Evolutionary conservation across 2,329 filamentous ascomycete species (phyloP), one percentile per base, ranked within the genome.

Genomic region (Trichoderma sp.): DNA sequence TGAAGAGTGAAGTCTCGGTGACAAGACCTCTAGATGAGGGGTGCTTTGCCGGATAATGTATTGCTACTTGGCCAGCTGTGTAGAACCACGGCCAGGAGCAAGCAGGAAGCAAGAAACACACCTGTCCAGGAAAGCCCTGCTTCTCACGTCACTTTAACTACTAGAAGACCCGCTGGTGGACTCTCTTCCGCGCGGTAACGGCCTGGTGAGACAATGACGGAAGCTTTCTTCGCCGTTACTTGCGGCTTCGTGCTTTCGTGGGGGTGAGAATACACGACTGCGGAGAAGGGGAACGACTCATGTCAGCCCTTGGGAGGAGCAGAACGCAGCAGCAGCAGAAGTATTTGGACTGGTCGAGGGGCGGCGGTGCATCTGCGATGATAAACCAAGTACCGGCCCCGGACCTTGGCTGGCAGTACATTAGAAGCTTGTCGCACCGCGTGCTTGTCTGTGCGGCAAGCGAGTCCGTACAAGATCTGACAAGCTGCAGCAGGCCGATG

Each of bases 151-250:
- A 57, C 45, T 58, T 58, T 62, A 51, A 63, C 59, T 63, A 44
- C 47, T 54, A 44, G 3, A 30, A 67, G 65, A 65, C 65, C 65
- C 62, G 65, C 56, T 41, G 52, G 61, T 52, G 61, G 61, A 14
- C 64, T 64, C 45, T 62, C 50, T 60, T 66, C 54, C 52, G 21
- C 65, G 61, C 65, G 65, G 65, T 64, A 58, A 64, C 41, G 52
- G 65, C 30, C 50, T 64, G 62, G 62, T 60, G 65, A 67, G 65
- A 67, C 65, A 66, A 55, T 54, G 62, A 67, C 62, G 65, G 62
- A 48, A 64, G 43, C 51, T 65, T 64, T 59, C 62, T 65, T 67
- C 62, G 62, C 56, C 65, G 61, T 64, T 65, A 61, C 65, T 67
- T 56, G 59, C 64, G 52, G 44, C 52, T 60, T 57, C 26, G 39